Conservation (phyloP, 2,329 filamentous ascomycete genomes). For the Trichothecium sympodiale region DNA sequence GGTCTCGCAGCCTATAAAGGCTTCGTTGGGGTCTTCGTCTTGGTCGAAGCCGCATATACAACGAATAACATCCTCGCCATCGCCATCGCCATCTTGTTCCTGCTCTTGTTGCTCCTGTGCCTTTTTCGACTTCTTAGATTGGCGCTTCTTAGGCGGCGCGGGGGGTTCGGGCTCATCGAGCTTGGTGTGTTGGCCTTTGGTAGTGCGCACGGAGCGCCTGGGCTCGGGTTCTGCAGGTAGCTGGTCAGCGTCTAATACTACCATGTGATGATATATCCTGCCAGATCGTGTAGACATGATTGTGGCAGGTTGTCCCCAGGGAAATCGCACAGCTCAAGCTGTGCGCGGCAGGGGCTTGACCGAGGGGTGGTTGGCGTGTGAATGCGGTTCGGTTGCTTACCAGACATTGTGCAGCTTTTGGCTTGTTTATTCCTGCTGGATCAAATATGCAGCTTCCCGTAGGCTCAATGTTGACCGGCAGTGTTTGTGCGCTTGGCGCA, state of each 20-base stretch:
- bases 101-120: conserved; percentile 47
- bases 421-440: too few species aligned
- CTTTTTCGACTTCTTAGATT: conserved; percentile 41
- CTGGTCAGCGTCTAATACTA: conserved; percentile 11
- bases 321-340: not conserved
- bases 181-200: conserved; percentile 91
- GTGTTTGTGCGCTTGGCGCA: not conserved
- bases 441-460: not conserved
- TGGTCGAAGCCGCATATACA: conserved; percentile 88
- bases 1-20: conserved; percentile 92
- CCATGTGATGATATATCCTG: not conserved
- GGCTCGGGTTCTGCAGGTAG: conserved; percentile 53
- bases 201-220: conserved; percentile 87
- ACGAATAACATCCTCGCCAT: conserved; percentile 61
- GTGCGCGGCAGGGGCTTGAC: too few species aligned
- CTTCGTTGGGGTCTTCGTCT: conserved; percentile 73
- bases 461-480: not conserved
- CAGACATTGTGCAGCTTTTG: conserved; percentile 2
- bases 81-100: conserved; percentile 38
- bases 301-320: too few species aligned
- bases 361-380: too few species aligned
- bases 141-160: conserved; percentile 40
- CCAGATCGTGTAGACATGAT: not conserved
- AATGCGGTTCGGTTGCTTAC: conserved; percentile 2
- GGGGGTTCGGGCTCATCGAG: conserved; percentile 67